Conservation (phyloP, 208 protist species). For the Trichomonas tenax region DNA sequence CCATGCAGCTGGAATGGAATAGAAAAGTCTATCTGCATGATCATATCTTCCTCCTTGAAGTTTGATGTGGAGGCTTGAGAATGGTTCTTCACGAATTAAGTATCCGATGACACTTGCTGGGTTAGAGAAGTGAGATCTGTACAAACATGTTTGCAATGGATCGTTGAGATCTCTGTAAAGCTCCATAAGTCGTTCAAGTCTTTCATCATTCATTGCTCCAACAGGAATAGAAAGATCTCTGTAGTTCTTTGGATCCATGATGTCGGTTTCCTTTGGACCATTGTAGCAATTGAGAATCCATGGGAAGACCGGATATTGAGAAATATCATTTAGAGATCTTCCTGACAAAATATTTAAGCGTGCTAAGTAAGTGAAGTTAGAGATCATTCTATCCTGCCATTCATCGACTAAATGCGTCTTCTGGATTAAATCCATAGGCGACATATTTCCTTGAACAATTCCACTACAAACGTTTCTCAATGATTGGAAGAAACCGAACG, state of each 20-base stretch:
- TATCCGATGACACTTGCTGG: neutral
- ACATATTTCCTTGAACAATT: neutral
- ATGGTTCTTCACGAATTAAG: conserved; percentile 2
- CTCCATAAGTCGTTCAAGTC: neutral
- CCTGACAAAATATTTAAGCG: neutral
- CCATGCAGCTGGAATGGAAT: neutral
- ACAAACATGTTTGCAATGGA: neutral
- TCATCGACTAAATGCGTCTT: neutral
- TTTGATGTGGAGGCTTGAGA: neutral
- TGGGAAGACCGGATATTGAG: neutral
- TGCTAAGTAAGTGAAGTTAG: neutral
- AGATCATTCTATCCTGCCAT: neutral
- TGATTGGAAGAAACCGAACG: neutral
- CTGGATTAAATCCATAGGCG: neutral
- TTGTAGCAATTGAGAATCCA: neutral
- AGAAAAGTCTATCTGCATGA: neutral
- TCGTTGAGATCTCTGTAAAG: neutral
- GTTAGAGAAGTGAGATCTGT: neutral
- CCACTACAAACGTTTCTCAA: neutral
- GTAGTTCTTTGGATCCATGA: neutral
- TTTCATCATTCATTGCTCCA: neutral
- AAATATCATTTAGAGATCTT: neutral
- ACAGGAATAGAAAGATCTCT: neutral
- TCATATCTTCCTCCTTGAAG: conserved; percentile 20
- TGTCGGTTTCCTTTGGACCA: neutral